phyloP scores from a whole-genome alignment of 495 filamentous ascomycete species.

The Penicillium malachiteum region DNA sequence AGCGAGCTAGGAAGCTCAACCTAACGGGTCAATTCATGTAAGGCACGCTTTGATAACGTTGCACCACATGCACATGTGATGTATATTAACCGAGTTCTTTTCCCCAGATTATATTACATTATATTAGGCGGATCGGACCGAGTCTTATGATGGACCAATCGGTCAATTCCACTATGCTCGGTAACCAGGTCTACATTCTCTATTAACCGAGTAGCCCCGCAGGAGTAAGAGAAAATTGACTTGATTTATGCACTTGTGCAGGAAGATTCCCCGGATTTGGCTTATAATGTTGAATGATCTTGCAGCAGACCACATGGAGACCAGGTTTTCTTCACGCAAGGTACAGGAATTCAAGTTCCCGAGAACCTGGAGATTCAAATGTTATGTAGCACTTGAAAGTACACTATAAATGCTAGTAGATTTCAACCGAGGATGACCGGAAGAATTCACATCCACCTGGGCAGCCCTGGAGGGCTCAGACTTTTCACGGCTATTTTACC shows the following conservation, averaged over 20 bases:
- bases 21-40: conserved; percentile 3
- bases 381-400: no score
- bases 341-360: not conserved
- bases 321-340: not conserved
- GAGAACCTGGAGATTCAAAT: no score
- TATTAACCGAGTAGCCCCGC: conserved; percentile 17
- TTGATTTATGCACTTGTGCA: not conserved
- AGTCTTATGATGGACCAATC: conserved; percentile 7
- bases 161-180: conserved; percentile 6
- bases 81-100: conserved; percentile 20
- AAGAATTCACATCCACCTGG: no score
- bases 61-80: conserved; percentile 10
- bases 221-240: not conserved
- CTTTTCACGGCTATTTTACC: no score
- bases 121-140: conserved; percentile 7
- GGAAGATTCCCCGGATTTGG: not conserved
- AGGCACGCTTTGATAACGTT: not conserved
- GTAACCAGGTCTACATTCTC: not conserved
- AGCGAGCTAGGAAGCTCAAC: conserved; percentile 10
- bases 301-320: not conserved
- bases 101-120: conserved; percentile 16
- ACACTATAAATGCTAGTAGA: no score
- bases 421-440: no score
- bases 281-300: not conserved
- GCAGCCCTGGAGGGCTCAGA: no score